Base-by-base conservation (phyloP, 108 stramenopile species). In the Cyclotella kingstonii region DNA sequence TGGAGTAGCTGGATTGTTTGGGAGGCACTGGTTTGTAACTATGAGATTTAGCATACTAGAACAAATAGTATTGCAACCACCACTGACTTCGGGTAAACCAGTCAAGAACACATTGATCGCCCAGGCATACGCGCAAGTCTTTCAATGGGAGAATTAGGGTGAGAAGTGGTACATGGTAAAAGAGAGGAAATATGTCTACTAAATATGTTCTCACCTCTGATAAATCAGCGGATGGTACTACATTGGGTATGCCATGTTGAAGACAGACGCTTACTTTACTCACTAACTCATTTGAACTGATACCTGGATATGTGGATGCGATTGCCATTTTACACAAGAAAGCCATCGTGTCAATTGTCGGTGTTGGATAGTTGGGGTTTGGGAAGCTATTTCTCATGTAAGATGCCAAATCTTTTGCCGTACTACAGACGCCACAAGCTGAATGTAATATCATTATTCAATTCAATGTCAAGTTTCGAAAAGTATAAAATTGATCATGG, bases 401-500 rank as follows among this genome's bases (percentile, higher is more conserved):
- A 19, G 52, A 43, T 12, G 52, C 63, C 28, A 64, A 31, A 35
- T 64, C 63, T 54, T 64, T 33, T 19, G 63, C 35, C 14, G 63
- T 54, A 38, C 63, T 64, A 28, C 63, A 64, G 26, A 42, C 50
- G 5, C 63, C 63, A 40, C 63, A 64, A 54, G 38, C 63, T 61
- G 36, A 26, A n/a, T n/a, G n/a, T n/a, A n/a, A n/a, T n/a, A n/a
- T n/a, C n/a, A n/a, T n/a, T n/a, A n/a, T n/a, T n/a, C n/a, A n/a
- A n/a, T n/a, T n/a, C n/a, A n/a, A n/a, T n/a, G n/a, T n/a, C n/a
- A n/a, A n/a, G n/a, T n/a, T n/a, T n/a, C n/a, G n/a, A n/a, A n/a
- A n/a, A n/a, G 7, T 14, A 52, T 27, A 21, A 28, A 5, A 18
- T 28, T 22, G 36, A 9, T 36, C 11, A 36, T 11, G 36, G 36